Base-by-base conservation (phyloP, 2,329 filamentous ascomycete genomes). In the Ophiostoma quercus region DNA sequence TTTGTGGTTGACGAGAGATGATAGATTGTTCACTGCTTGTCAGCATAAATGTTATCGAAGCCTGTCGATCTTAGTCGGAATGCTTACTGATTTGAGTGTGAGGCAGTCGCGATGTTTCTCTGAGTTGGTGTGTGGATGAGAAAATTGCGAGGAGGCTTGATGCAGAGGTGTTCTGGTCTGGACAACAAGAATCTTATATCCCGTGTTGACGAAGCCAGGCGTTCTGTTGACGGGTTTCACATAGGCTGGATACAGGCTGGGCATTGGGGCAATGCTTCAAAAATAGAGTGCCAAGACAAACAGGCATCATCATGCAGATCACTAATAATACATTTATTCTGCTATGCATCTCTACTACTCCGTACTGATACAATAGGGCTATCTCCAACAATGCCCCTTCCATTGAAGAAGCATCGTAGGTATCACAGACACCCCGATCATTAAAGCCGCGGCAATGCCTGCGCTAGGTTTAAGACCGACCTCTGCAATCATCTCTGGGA, bases 181-280 rank as follows among this genome's bases (percentile, higher is more conserved):
- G 25, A 29, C 25, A 29, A 29, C 25, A 29, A 29, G 25, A 29
- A 29, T 29, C 25, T 29, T 29, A 29, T 29, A 29, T 29, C 25
- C 25, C 25, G 25, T 25, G 51, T 11, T 25, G 51, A 25, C 51
- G 51, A 12, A 47, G 51, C 51, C 8, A 12, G 51, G 7, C n/a
- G 19, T 25, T 7, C 22, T 25, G 51, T 57, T 57, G 22, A 7
- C 47, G 16, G 25, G 51, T 57, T 57, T 57, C 51, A 57, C 2
- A 54, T 11, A 25, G n/a, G 51, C 51, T 47, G 14, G 14, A 43
- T 47, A 47, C 19, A 25, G 51, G n/a, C 51, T 25, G 51, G 22
- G 51, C 51, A 25, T 57, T 57, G 22, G 25, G 51, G 51, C 51
- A 57, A 57, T 57, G 51, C 51, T 57, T n/a, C 51, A 57, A 57